A percentile compares a stretch with the other conserved stretches of the same genome.
Evolutionary conservation across 2,329 filamentous ascomycete species (phyloP).

Genomic region (Dryadomyces quercus-mongolicae): DNA sequence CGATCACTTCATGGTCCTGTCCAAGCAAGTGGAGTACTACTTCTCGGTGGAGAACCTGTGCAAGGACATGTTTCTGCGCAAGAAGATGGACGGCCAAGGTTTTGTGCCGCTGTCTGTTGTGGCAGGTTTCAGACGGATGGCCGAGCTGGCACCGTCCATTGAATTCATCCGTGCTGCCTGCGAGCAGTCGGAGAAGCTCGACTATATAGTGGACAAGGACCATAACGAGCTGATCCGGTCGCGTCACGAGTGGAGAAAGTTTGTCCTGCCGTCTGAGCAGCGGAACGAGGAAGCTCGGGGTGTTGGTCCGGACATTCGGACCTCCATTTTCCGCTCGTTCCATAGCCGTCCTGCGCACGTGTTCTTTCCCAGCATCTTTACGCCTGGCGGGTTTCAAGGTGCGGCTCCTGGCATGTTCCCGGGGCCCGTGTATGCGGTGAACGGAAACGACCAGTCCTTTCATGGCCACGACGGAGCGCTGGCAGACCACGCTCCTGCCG

Average conservation of each 20-base stretch:
- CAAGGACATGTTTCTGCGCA: slow-evolving; percentile 82
- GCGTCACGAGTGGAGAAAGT: slow-evolving; percentile 66
- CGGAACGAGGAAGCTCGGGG: slow-evolving; percentile 64
- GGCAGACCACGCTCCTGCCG: not conserved
- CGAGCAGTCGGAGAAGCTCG: slow-evolving; percentile 58
- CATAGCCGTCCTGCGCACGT: slow-evolving; percentile 12
- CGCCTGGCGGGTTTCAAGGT: slow-evolving; percentile 18
- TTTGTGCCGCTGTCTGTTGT: slow-evolving; percentile 76
- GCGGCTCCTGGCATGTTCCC: slow-evolving; percentile 14
- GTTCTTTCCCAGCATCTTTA: slow-evolving; percentile 16
- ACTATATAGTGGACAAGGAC: slow-evolving; percentile 65
- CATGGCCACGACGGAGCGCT: slow-evolving; percentile 13
- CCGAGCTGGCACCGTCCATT: slow-evolving; percentile 57
- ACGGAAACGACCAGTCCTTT: slow-evolving; percentile 18
- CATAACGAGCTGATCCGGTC: slow-evolving; percentile 67
- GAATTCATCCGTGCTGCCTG: slow-evolving; percentile 66
- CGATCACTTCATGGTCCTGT: slow-evolving; percentile 27
- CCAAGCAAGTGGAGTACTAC: slow-evolving; percentile 69
- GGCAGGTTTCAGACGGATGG: slow-evolving; percentile 76
- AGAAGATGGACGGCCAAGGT: slow-evolving; percentile 89
- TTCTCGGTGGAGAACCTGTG: slow-evolving; percentile 92
- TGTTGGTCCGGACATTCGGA: slow-evolving; percentile 39
- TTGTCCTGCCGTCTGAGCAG: slow-evolving; percentile 59
- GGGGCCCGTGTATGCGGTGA: slow-evolving; percentile 14
- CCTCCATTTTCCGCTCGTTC: slow-evolving; percentile 18